phyloP scores from a whole-genome alignment of 495 filamentous ascomycete species.

The Daldinia decipiens region DNA sequence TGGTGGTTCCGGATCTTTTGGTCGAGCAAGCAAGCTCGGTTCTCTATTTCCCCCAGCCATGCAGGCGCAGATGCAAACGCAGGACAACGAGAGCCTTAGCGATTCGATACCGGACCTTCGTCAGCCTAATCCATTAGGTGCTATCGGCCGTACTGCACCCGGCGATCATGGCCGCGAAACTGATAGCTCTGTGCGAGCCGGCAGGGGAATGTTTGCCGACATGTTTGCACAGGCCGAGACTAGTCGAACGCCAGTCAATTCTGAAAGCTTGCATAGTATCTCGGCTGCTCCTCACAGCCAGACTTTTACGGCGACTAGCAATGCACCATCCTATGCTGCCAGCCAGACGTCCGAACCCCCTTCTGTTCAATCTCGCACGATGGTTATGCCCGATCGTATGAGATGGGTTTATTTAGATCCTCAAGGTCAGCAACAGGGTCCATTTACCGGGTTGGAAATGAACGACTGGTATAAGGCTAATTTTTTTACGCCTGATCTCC shows the following conservation, averaged over 20 bases:
- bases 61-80: constrained; percentile 85
- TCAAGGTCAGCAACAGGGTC: constrained; percentile 88
- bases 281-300: constrained; percentile 50
- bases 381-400: constrained; percentile 99
- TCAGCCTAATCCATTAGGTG: constrained; percentile 62
- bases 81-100: constrained; percentile 61
- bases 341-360: constrained; percentile 64
- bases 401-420: constrained; percentile 98
- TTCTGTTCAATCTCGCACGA: constrained; percentile 78
- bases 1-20: constrained; percentile 68
- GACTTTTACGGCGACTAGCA: constrained; percentile 50
- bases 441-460: constrained; percentile 97
- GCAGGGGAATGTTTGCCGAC: constrained; percentile 67
- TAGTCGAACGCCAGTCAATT: constrained; percentile 49
- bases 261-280: constrained; percentile 47
- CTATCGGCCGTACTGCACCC: constrained; percentile 64
- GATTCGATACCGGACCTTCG: constrained; percentile 64
- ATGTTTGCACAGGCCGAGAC: constrained; percentile 56
- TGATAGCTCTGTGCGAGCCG: constrained; percentile 70
- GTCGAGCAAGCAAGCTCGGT: constrained; percentile 82
- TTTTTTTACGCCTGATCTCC: constrained; percentile 93
- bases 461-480: constrained; percentile 99
- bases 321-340: constrained; percentile 39
- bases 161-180: constrained; percentile 62
- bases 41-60: constrained; percentile 87